Base-by-base conservation (phyloP, 2,329 filamentous ascomycete species). In the Scedosporium apiospermum region DNA sequence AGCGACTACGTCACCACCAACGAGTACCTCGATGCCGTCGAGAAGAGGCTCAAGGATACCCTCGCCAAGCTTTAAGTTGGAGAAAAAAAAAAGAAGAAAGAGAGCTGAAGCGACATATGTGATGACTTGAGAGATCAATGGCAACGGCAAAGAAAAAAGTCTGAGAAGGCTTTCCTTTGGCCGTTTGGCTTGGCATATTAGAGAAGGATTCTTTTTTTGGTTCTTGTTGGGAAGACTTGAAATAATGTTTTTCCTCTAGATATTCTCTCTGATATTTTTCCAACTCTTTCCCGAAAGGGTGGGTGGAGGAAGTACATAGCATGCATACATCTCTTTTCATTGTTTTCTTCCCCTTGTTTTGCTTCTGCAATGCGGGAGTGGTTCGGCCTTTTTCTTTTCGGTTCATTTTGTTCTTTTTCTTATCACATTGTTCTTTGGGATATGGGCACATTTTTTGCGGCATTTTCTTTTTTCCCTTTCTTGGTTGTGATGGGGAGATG, bases 21-120 rank as follows among this genome's bases (percentile, higher is more conserved):
- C 69, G 89, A 96, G 80, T 99, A 98, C 80, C 80, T 99, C 72
- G 85, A 89, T 72, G 93, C 93, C 49, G 93, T 98, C 60, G 93
- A 98, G 87, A 88, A 86, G 77, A 83, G 92, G 72, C 83, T 99
- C 79, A 93, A 93, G 86, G 79, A 80, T 67, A 86, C 86, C 69
- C 80, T 96, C 70, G 51, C 62, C 46, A 61, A 64, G 55, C 41
- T 51, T 18, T 62, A 46, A 62, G 21, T 53, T 30, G 27, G 27
- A 30, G 6, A 30, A 30, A 30, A 30, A 30, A 30, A 30, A 30
- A 6, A 6, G 6, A 6, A 6, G 27, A 6, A 6, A 30, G 27
- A 30, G 27, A 30, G 27, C 27, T 30, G 27, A 30, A 30, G 27
- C 6, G 27, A 30, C 27, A 30, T 30, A 3, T 30, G 27, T 6